Base-by-base conservation (phyloP, 345 rosid species). In the Turritis glabra region DNA sequence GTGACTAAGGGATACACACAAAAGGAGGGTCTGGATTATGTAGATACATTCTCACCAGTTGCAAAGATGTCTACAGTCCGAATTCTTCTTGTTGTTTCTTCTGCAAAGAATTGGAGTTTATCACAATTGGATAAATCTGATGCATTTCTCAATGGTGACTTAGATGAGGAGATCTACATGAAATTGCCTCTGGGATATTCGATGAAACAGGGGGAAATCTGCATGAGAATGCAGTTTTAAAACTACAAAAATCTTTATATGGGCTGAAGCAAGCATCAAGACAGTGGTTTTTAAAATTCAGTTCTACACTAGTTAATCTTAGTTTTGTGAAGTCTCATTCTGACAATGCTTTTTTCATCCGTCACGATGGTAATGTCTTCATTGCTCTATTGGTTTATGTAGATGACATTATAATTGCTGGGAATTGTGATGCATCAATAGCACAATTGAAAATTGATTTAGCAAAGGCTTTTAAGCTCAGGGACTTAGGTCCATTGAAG, bases 161-260 rank as follows among this genome's bases (percentile, higher is more conserved):
- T 46, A 3, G 1, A 17, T 7, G 50, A 46, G 3, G 50, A 46
- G 1, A 46, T 46, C 2, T 46, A 17, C 0, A 46, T 46, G 50
- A 17, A 1, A 0, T 0, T 46, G 0, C 50, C 50, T 46, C 50
- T 22, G 7, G 11, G 50, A 46, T 46, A 46, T 0, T 17, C 50
- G 2, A 17, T 17, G 22, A 46, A 8, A 8, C 3, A 17, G 11
- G 22, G 17, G 22, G 50, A 17, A 0, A 3, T 7, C 1, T 46
- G 1, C 50, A 10, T 17, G 12, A 7, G 0, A 46, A 17, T 46
- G 22, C 1, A 2, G 50, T 46, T 0, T 0, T 46, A 0, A 19
- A 4, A 0, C 0, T 46, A 0, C 50, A 46, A 0, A 46, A 46
- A 8, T 46, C 22, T 0, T 0, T 17, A 0, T 46, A n/a, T n/a